Conservation (phyloP, 345 rosid species). For the sweet orange (Citrus sinensis) region DVS_A1.0 CM039167.1:22092501-22093000, state of each 20-base stretch:
- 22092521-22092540: background rate
- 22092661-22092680: background rate
- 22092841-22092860: background rate
- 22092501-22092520: background rate
- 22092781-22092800: background rate
- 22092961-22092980: background rate
- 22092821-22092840: background rate
- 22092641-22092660: background rate
- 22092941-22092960: background rate
- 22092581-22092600: background rate
- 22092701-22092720: background rate
- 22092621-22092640: background rate
- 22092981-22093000: background rate
- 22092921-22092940: background rate
- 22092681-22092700: background rate
- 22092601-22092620: background rate
- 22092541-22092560: background rate
- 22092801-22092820: background rate
- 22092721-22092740: background rate
- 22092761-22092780: background rate
- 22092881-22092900: background rate
- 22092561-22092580: background rate
- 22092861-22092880: background rate
- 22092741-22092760: background rate
- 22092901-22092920: background rate